Evolutionary conservation across 768 basidiomycete species (phyloP), one percentile per base, ranked within the genome.

Genomic region (Leccinum boreale): DNA sequence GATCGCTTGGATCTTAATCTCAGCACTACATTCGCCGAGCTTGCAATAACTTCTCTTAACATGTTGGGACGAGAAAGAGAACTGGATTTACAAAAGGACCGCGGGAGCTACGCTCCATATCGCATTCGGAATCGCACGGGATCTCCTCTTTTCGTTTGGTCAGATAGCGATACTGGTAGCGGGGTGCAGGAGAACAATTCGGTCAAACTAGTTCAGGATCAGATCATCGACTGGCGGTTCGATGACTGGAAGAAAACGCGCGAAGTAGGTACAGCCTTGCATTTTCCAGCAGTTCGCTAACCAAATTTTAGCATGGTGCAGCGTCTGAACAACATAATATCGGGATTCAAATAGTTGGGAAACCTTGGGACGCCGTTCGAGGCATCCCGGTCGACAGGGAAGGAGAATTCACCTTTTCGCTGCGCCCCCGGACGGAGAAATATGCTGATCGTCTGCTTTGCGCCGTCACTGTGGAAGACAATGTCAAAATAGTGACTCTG

Each of bases 181-280:
- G 75, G 74, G 54, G 70, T 74, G 14, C 81, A 79, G 48, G 81
- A 84, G 57, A 69, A 76, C 3, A 77, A 78, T 29, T 76, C 80
- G 29, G 78, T 85, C 45, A 83, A 85, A 64, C 75, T 99, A 36
- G 75, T 83, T 19, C 82, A 93, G 62, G 88, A 89, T 36, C 81
- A 91, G 65, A 85, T 80, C 8, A 77, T 92, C 4, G 95, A 98
- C 56, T 98, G 97, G 97, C 81, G 97, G 55, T 98, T 98, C 66
- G 94, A 98, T 68, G 95, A 98, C 67, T 94, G 93, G 89, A 89
- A 88, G 70, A 89, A 87, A 4, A 87, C 91, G 78, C 85, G 97
- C 68, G 97, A 99, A 78, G 94, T 93, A 67, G 59, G 79, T 62
- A 17, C 48, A 47, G 23, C 35, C 12, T 23, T 5, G 10, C 1